Base-by-base conservation (phyloP, 139 green algal species). In the Asterochloris erici region DNA sequence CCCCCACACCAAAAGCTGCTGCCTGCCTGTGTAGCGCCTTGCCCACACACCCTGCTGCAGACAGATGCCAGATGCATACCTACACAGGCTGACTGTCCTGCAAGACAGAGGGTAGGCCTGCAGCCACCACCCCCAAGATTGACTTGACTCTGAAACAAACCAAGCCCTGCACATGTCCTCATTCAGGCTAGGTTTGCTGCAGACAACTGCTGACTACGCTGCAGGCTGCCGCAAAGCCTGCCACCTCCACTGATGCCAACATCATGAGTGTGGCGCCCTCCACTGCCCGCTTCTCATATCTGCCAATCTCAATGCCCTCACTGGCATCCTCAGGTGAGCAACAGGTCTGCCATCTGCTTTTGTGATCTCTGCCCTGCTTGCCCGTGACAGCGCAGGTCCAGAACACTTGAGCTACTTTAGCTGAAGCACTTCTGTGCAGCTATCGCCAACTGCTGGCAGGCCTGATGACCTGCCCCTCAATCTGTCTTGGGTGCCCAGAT, bases 211-310 rank as follows among this genome's bases (percentile, higher is more conserved):
- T 68, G 66, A 13, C 17, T 74, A 16, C 79, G 23, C 23, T 71
- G 79, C 86, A 86, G 74, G 78, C 74, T 15, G 16, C 60, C 12
- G 28, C 27, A 21, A 87, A 87, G 79, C 26, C 80, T 27, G 74
- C 73, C 27, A 64, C 85, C 0, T 47, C 74, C 9, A 78, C 74
- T 16, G 91, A 96, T 17, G 86, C 89, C 77, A 98, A 98, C 83
- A 86, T 91, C 19, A 86, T 98, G 73, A 90, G 92, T 28, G 81
- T 96, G 64, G 81, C 95, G n/a, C 85, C 92, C 0, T 85, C 91
- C 1, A 91, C 87, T 11, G 74, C 90, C 24, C 89, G 95, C 23
- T 98, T 98, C 82, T 87, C 93, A 14, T 98, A 98, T 89, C 89
- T 98, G 68, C 95, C 95, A 66, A 95, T 98, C 77, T 93, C 91